Percentiles rank a stretch among this genome's conserved stretches.
phyloP scores from a whole-genome alignment of 108 stramenopile genomes.

The Chaetoceros muelleri region DNA sequence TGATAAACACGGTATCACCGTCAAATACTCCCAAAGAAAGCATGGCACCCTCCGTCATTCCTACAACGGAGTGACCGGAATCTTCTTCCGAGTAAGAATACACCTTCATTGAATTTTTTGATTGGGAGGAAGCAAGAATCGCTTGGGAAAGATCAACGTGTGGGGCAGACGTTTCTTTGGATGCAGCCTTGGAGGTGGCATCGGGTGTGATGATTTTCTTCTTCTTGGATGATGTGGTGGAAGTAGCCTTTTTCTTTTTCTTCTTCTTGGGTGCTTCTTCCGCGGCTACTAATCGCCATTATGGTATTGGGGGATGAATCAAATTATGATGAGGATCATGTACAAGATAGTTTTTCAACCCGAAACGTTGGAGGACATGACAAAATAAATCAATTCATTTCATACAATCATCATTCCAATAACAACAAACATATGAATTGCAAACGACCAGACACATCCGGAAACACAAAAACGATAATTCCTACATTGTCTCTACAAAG shows the following conservation, averaged over 20 bases:
- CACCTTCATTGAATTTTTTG: slow-evolving; percentile 55
- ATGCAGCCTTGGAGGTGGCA: background rate
- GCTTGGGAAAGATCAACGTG: slow-evolving; percentile 48
- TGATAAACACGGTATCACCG: slow-evolving; percentile 76
- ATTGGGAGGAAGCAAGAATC: slow-evolving; percentile 36
- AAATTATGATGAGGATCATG: background rate
- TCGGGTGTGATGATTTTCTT: background rate
- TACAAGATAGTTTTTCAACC: too few species aligned
- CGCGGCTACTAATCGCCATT: background rate
- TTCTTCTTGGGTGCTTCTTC: slow-evolving; percentile 14
- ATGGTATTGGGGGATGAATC: background rate
- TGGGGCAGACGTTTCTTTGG: background rate
- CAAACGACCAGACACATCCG: too few species aligned
- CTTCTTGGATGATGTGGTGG: slow-evolving; percentile 1
- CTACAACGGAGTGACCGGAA: slow-evolving; percentile 75
- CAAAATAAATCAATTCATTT: too few species aligned
- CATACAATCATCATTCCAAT: too few species aligned
- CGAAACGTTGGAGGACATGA: too few species aligned
- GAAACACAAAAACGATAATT: too few species aligned
- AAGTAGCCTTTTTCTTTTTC: slow-evolving; percentile 10
- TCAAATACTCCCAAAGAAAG: slow-evolving; percentile 74
- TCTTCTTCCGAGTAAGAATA: slow-evolving; percentile 46
- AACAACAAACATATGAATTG: too few species aligned
- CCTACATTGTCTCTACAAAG: too few species aligned
- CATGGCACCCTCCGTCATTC: slow-evolving; percentile 65